Evolutionary conservation across 495 filamentous ascomycete genomes (phyloP).

Genomic region (Penicillium cinerascens): DNA sequence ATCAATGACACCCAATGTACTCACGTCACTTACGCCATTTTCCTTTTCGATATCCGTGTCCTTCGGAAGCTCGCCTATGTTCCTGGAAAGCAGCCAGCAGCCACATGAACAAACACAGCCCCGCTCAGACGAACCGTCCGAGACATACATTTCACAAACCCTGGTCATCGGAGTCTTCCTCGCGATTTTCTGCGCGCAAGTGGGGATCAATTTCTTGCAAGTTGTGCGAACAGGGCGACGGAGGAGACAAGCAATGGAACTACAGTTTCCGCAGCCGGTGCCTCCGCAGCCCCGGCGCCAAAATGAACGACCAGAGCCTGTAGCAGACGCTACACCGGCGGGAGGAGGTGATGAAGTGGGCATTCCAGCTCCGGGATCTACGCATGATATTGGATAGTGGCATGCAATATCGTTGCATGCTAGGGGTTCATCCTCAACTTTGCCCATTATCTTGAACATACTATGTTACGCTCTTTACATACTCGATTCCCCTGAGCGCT

Average conservation of each 20-base stretch:
- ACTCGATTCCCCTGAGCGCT: neutral
- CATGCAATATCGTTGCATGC: neutral
- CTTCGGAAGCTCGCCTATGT: conserved; percentile 27
- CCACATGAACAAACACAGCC: conserved; percentile 1
- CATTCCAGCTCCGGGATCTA: neutral
- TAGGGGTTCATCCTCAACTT: neutral
- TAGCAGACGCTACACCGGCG: neutral
- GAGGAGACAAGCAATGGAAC: conserved; percentile 20
- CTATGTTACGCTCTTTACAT: neutral
- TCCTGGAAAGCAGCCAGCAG: conserved; percentile 4
- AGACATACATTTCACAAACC: conserved; percentile 33
- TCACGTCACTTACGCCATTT: conserved; percentile 34
- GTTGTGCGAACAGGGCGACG: conserved; percentile 27
- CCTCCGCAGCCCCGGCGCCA: conserved; percentile 11
- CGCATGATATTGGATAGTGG: neutral
- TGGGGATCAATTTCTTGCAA: conserved; percentile 34
- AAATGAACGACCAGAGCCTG: conserved; percentile 4
- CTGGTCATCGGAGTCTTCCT: conserved; percentile 36
- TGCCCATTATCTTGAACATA: neutral
- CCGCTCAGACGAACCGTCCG: conserved; percentile 6
- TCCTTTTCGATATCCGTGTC: conserved; percentile 43
- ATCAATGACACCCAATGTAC: conserved; percentile 26
- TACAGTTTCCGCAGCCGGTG: conserved; percentile 25
- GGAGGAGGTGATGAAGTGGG: conserved; percentile 21
- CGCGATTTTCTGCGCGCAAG: conserved; percentile 32